Evolutionary conservation across 2,329 filamentous ascomycete species (phyloP), one percentile per base, ranked within the genome.

Genomic region (Daldinia eschscholtzii): DNA sequence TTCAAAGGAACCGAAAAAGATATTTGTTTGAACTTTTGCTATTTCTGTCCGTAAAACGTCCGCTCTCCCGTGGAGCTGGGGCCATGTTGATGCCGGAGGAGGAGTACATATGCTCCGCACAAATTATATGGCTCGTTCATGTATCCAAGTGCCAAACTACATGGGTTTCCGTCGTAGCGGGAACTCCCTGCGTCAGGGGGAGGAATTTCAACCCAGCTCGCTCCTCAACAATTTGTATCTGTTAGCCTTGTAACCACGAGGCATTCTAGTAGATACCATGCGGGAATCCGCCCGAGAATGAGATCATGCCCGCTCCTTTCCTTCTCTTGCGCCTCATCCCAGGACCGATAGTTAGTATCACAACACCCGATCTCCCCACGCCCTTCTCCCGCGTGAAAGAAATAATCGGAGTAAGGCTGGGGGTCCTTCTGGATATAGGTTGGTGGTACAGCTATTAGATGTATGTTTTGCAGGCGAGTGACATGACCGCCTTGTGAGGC

Each of bases 151-250:
- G 48, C 65, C 58, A 63, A 61, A 60, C 50, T 37, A 44, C 50
- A 70, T 30, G 61, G 56, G 61, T 46, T 60, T 46, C 56, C 53
- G 64, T 65, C 56, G 58, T 57, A 65, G 39, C 61, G 46, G 66
- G 50, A 68, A 56, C 65, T 65, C 67, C 67, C 56, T 72, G 67
- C 62, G 37, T 71, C 57, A 67, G 66, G 61, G 55, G 62, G 55
- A 67, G 57, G 37, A 58, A 63, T 46, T 56, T 23, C 42, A 71
- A 65, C 61, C 57, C 37, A 64, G 57, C 59, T 52, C 28, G 48
- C 41, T 44, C 57, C 57, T 59, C 39, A 44, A 59, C 39, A n/a
- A 55, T 52, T 52, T 52, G 15, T 52, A 52, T 30, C 6, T 52
- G 33, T 52, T 33, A 18, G 46, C 46, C 46, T 50, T 52, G 7